These are phyloP conservation scores for Hemileccinum rubropunctum DNA, from an alignment of 768 basidiomycete species.

Conservation along the genomic window DNA sequence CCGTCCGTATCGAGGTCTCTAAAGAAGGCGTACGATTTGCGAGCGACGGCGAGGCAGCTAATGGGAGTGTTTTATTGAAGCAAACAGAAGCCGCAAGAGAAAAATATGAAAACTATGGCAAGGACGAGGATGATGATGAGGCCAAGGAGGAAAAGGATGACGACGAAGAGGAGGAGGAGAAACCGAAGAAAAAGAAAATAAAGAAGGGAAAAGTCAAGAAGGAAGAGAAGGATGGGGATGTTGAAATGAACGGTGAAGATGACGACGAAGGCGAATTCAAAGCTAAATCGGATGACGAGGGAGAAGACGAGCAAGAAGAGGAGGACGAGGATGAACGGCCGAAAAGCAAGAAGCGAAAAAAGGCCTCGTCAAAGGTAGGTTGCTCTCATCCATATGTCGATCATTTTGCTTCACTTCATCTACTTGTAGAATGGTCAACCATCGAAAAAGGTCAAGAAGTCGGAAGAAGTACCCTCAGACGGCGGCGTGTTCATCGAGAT, in stretches of 20 bases:
- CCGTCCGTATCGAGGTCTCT: constrained; percentile 90
- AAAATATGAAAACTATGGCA: constrained; percentile 39
- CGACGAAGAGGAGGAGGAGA: constrained; percentile 34
- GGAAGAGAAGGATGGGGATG: constrained; percentile 40
- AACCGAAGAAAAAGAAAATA: constrained; percentile 25
- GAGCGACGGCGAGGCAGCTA: constrained; percentile 92
- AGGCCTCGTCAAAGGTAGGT: constrained; percentile 48
- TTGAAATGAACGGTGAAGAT: constrained; percentile 51
- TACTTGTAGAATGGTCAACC: constrained; percentile 33
- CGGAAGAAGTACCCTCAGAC: constrained; percentile 50
- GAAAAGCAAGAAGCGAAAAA: constrained; percentile 70
- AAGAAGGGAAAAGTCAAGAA: constrained; percentile 41
- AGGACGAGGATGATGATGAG: constrained; percentile 42
- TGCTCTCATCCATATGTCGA: background rate
- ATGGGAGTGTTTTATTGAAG: constrained; percentile 81
- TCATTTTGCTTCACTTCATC: background rate
- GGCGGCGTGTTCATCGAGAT: constrained; percentile 77
- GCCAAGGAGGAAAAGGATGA: constrained; percentile 41
- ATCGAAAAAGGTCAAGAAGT: constrained; percentile 59
- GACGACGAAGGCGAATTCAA: constrained; percentile 42
- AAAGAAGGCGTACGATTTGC: constrained; percentile 95
- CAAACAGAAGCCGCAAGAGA: constrained; percentile 58
- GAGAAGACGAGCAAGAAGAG: constrained; percentile 48
- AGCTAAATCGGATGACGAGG: constrained; percentile 43
- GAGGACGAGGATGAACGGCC: constrained; percentile 48